phyloP scores from a whole-genome alignment of 2,329 filamentous ascomycete genomes.

The Venturia effusa region DNA sequence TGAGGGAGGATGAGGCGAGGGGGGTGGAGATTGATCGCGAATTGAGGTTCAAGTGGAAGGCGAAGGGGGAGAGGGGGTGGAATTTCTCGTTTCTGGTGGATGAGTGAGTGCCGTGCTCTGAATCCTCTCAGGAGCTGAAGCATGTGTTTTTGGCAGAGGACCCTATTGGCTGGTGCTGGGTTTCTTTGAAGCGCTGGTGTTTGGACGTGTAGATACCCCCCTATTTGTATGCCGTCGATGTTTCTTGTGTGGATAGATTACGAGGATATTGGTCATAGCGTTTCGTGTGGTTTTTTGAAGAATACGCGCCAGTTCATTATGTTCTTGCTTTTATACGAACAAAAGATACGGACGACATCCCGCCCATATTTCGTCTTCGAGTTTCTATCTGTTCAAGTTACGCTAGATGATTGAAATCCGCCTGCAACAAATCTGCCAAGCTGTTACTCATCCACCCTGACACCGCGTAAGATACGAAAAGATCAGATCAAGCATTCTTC shows the following conservation, averaged over 20 bases:
- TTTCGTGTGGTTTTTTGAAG: not conserved
- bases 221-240: not conserved
- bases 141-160: not conserved
- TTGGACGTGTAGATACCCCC: not conserved
- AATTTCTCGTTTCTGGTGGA: not conserved
- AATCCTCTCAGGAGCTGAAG: too few species aligned
- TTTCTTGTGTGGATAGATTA: not conserved
- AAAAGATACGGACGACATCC: too few species aligned
- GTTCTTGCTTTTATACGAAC: too few species aligned
- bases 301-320: too few species aligned
- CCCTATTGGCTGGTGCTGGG: not conserved
- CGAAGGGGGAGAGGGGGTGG: not conserved
- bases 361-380: too few species aligned
- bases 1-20: constrained; percentile 24
- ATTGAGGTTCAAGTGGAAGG: not conserved
- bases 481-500: not conserved
- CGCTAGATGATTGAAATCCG: too few species aligned
- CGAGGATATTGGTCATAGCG: not conserved
- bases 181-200: not conserved
- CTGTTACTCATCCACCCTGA: too few species aligned
- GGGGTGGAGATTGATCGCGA: constrained; percentile 17
- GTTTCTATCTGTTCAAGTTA: too few species aligned
- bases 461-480: too few species aligned
- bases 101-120: too few species aligned
- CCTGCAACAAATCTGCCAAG: too few species aligned